Base-by-base conservation (phyloP, 2,329 filamentous ascomycete genomes). In the Pestalotiopsis sp. region DNA sequence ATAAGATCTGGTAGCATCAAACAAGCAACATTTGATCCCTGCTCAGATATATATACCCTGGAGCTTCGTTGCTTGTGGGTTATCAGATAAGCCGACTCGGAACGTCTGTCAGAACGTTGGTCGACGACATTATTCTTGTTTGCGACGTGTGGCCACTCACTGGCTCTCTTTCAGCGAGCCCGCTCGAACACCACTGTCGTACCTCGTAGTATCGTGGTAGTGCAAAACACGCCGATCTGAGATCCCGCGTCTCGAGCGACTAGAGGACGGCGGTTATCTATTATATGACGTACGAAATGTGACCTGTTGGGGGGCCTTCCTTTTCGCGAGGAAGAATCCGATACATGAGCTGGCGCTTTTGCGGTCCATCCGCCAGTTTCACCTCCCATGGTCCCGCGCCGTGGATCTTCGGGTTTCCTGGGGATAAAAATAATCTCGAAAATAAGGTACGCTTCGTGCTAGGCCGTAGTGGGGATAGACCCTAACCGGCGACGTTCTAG, bases 371-470 rank as follows among this genome's bases (percentile, higher is more conserved):
- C 27, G 25, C 27, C 27, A 27, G 59, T 62, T 62, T 62, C 59
- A 62, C 17, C 59, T 36, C 59, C 59, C 59, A 62, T 36, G 27
- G n/a, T 36, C 36, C 59, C 36, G 56, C 56, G 31, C 45, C 36
- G 59, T n/a, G 59, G 31, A 27, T 62, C 59, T 27, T 31, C 36
- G 20, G n/a, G 25, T 14, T 65, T 65, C 25, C 63, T 57, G 56
- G 65, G 56, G 65, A 57, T 63, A 52, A 52, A 52, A 52, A 52
- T 52, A 52, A 52, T 41, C 27, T 23, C 56, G 45, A 36, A 60
- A 67, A 67, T 67, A 59, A 67, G 31, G 52, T 67, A 36, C 27
- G 23, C n/a, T n/a, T n/a, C n/a, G 36, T 12, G 31, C 39, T 67
- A 59, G 31, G 27, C 65, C 65, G 13, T 0, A 12, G n/a, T 38